Conservation (phyloP, 495 filamentous ascomycete genomes). For the Penicillium verhagenii region DNA sequence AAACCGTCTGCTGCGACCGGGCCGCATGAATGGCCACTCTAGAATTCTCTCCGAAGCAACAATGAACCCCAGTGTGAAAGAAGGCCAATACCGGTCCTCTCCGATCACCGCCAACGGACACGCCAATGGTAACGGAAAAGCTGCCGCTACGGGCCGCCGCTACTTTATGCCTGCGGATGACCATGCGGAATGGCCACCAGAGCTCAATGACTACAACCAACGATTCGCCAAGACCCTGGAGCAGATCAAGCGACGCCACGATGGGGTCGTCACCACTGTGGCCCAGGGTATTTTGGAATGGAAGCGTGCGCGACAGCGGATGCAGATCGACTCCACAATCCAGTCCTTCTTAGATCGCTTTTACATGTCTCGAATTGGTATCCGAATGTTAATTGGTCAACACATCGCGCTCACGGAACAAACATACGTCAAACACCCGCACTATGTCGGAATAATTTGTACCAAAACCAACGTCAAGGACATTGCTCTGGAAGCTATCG, state of each 20-base stretch:
- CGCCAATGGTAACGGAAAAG: conserved; percentile 39
- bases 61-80: conserved; percentile 82
- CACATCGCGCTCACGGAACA: conserved; percentile 96
- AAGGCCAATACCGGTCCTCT: conserved; percentile 83
- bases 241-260: conserved; percentile 92
- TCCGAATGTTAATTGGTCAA: conserved; percentile 97
- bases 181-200: conserved; percentile 86
- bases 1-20: conserved; percentile 72
- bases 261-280: conserved; percentile 91
- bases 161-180: conserved; percentile 94
- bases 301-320: conserved; percentile 91
- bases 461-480: conserved; percentile 97
- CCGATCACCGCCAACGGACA: conserved; percentile 50
- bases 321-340: conserved; percentile 97
- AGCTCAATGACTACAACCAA: conserved; percentile 90
- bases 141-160: conserved; percentile 53
- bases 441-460: conserved; percentile 98
- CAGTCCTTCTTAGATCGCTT: conserved; percentile 97
- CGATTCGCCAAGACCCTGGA: conserved; percentile 82
- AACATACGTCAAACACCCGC: conserved; percentile 78
- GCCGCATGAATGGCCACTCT: conserved; percentile 55
- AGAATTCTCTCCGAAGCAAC: conserved; percentile 78
- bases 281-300: conserved; percentile 97
- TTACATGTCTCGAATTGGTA: conserved; percentile 99
- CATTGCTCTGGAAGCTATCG: conserved; percentile 93